phyloP scores from a whole-genome alignment of 208 protist genomes.

The Phytomonas francai region DNA sequence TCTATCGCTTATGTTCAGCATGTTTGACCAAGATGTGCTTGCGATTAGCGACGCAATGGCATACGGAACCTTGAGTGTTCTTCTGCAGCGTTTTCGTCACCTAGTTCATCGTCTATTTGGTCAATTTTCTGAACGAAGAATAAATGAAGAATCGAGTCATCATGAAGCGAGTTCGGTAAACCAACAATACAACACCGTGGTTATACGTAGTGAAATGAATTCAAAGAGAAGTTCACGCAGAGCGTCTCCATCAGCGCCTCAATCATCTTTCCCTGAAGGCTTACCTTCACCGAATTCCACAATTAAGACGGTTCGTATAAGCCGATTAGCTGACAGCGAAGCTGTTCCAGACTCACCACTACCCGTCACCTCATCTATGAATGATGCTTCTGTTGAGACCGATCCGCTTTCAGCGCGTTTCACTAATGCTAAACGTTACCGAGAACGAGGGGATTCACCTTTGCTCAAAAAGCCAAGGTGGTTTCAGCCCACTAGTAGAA shows the following conservation, averaged over 20 bases:
- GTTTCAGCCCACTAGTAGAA: neutral
- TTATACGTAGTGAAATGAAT: neutral
- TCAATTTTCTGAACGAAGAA: constrained; percentile 12
- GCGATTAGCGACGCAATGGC: constrained; percentile 49
- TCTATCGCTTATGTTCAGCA: constrained; percentile 74
- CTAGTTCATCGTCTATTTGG: constrained; percentile 64
- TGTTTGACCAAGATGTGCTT: constrained; percentile 79
- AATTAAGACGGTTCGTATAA: neutral
- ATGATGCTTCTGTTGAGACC: neutral
- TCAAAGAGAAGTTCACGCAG: neutral
- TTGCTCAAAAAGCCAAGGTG: neutral
- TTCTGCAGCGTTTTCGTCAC: constrained; percentile 63
- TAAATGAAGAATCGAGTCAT: neutral
- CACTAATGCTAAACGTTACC: constrained; percentile 11
- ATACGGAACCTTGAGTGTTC: constrained; percentile 39
- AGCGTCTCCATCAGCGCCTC: neutral
- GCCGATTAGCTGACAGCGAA: neutral
- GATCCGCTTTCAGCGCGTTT: neutral
- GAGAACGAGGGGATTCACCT: constrained; percentile 10
- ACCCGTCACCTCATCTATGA: constrained; percentile 3
- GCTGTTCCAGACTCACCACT: constrained; percentile 16
- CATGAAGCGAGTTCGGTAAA: neutral
- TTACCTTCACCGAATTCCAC: neutral
- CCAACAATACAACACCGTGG: neutral
- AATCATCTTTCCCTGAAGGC: neutral